A percentile compares a stretch with the other conserved stretches of the same genome.
phyloP scores from a whole-genome alignment of 257 asterid genomes.

The Dorcoceras hygrometricum region DNA sequence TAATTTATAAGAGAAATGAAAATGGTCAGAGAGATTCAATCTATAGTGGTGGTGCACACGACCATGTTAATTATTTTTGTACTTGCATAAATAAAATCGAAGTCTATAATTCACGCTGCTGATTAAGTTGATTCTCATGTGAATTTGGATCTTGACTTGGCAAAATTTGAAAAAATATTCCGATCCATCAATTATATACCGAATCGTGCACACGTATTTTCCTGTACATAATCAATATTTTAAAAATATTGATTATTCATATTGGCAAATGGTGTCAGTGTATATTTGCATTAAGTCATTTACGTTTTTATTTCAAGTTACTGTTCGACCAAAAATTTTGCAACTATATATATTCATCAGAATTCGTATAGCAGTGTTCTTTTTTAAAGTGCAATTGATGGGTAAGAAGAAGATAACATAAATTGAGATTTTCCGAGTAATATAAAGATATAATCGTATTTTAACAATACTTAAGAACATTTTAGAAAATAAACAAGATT shows the following conservation, averaged over 20 bases:
- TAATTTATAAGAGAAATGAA: no score
- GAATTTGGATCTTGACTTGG: background rate
- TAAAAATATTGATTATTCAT: background rate
- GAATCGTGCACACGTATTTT: background rate
- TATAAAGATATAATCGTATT: no score
- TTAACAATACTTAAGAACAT: no score
- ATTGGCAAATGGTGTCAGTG: background rate
- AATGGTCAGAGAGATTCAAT: background rate
- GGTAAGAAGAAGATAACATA: no score
- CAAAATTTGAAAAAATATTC: background rate
- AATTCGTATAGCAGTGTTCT: no score
- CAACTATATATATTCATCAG: no score
- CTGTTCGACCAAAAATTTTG: no score
- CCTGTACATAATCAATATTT: background rate
- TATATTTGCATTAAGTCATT: background rate
- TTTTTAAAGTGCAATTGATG: no score
- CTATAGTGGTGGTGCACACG: conserved; percentile 19
- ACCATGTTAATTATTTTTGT: background rate
- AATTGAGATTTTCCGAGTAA: no score
- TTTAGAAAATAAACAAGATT: no score
- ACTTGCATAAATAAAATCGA: background rate
- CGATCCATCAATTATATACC: background rate
- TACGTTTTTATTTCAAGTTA: no score
- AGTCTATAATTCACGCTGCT: background rate
- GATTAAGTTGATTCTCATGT: background rate